Conservation (phyloP, 2,329 filamentous ascomycete species). For the Phialocephala sp. region DNA sequence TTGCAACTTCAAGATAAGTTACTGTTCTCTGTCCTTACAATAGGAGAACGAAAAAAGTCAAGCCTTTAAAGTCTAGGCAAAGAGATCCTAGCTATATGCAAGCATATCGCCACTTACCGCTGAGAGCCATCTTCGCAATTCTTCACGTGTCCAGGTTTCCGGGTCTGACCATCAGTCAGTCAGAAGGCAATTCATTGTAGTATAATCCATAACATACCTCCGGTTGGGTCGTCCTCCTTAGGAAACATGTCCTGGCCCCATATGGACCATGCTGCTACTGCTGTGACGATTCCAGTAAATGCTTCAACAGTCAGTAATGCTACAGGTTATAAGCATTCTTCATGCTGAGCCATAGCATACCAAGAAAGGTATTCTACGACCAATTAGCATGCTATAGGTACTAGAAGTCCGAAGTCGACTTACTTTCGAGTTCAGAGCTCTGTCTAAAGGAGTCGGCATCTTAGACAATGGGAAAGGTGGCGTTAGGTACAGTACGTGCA, state of each 20-base stretch:
- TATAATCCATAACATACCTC: slow-evolving; percentile 55
- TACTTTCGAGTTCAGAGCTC: slow-evolving; percentile 73
- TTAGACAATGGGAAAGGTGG: slow-evolving; percentile 37
- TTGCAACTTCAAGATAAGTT: too few relatives aligned
- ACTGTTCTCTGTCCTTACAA: too few relatives aligned
- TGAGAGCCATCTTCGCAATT: slow-evolving; percentile 81
- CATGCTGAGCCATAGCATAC: slow-evolving; percentile 48
- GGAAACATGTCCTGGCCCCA: slow-evolving; percentile 87
- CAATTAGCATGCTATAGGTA: slow-evolving; percentile 15
- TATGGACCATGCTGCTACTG: slow-evolving; percentile 81
- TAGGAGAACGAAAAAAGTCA: too few relatives aligned
- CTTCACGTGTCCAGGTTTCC: slow-evolving; percentile 76
- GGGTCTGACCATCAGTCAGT: slow-evolving; percentile 54
- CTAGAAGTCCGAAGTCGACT: slow-evolving; percentile 28
- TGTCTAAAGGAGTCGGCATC: slow-evolving; percentile 75
- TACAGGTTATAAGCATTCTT: background rate
- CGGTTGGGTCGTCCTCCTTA: slow-evolving; percentile 73
- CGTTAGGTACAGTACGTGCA: background rate
- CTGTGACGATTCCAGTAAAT: slow-evolving; percentile 82
- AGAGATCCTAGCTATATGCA: background rate
- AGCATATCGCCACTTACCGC: slow-evolving; percentile 61
- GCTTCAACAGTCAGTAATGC: slow-evolving; percentile 51
- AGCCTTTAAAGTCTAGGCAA: background rate
- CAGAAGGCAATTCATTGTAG: slow-evolving; percentile 4
- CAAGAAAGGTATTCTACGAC: slow-evolving; percentile 69